phyloP scores from a whole-genome alignment of 352 stramenopile genomes.

The Pythium plurisporium region DNA sequence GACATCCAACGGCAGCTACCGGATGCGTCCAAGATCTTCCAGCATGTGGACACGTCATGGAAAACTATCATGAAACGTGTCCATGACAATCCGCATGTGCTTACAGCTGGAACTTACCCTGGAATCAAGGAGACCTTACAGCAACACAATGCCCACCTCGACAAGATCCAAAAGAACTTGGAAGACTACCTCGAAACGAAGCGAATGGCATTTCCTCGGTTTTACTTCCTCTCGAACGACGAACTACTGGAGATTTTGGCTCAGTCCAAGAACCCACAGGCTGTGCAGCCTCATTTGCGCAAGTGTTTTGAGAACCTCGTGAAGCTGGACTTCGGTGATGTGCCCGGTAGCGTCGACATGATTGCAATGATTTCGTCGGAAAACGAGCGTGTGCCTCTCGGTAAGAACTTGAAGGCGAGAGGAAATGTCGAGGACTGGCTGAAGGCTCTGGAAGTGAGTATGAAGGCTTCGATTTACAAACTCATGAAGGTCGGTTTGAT shows the following conservation, averaged over 20 bases:
- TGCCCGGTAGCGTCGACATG: slow-evolving; percentile 88
- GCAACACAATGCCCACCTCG: slow-evolving; percentile 81
- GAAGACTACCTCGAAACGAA: slow-evolving; percentile 93
- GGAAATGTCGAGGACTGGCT: slow-evolving; percentile 88
- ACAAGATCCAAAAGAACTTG: slow-evolving; percentile 90
- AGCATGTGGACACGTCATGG: slow-evolving; percentile 88
- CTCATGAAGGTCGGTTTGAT: slow-evolving; percentile 90
- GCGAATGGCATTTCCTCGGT: slow-evolving; percentile 89
- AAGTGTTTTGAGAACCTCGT: slow-evolving; percentile 94
- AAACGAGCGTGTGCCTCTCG: slow-evolving; percentile 80
- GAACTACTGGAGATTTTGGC: slow-evolving; percentile 93
- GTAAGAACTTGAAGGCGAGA: slow-evolving; percentile 92
- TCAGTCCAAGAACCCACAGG: slow-evolving; percentile 93
- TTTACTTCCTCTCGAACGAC: slow-evolving; percentile 96
- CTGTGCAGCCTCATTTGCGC: slow-evolving; percentile 90
- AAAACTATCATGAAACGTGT: slow-evolving; percentile 89
- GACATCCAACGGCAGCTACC: slow-evolving; percentile 91
- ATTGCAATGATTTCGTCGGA: slow-evolving; percentile 92
- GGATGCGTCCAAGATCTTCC: slow-evolving; percentile 88
- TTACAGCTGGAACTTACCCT: slow-evolving; percentile 75
- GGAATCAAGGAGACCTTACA: slow-evolving; percentile 81
- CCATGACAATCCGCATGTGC: slow-evolving; percentile 80
- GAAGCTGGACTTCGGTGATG: slow-evolving; percentile 74
- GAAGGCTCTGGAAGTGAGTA: slow-evolving; percentile 83
- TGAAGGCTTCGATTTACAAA: slow-evolving; percentile 91